A percentile compares a stretch with the other conserved stretches of the same genome.
Evolutionary conservation across 306 rosid species (phyloP).

Genomic region (Ormosia semicastrata): DNA sequence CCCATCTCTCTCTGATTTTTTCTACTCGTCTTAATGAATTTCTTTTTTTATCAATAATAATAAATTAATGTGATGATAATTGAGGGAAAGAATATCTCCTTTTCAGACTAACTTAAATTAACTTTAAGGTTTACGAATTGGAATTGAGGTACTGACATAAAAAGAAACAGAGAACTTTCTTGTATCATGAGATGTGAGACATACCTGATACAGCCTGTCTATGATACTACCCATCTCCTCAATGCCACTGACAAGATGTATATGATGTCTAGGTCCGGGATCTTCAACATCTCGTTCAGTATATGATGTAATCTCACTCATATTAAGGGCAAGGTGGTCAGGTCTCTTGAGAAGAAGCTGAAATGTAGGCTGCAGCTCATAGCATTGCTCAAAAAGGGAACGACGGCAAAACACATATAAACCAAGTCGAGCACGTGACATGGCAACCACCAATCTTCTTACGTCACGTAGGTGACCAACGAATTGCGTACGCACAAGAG

Average conservation of each 20-base stretch:
- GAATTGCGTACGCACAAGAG: constrained; percentile 89
- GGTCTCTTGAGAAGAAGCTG: constrained; percentile 92
- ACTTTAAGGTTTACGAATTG: background rate
- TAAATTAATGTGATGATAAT: no score
- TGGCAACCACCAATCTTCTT: constrained; percentile 95
- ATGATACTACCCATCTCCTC: constrained; percentile 80
- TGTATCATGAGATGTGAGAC: background rate
- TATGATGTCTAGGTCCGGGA: constrained; percentile 58
- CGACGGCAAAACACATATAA: constrained; percentile 93
- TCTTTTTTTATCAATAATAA: background rate
- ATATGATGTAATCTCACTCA: constrained; percentile 58
- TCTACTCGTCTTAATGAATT: background rate
- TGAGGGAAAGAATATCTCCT: background rate
- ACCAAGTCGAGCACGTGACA: constrained; percentile 99
- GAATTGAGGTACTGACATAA: background rate
- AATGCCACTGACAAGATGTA: constrained; percentile 71
- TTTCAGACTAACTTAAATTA: background rate
- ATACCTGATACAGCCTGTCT: constrained; percentile 76
- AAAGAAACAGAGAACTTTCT: background rate
- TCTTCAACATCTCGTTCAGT: constrained; percentile 71
- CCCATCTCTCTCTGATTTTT: background rate
- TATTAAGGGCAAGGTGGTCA: constrained; percentile 73
- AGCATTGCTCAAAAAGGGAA: constrained; percentile 91
- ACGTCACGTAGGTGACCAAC: constrained; percentile 99
- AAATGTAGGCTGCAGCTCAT: constrained; percentile 95